Evolutionary conservation across 2,329 filamentous ascomycete species (phyloP).

Genomic region (Penicillium olsonii): DNA sequence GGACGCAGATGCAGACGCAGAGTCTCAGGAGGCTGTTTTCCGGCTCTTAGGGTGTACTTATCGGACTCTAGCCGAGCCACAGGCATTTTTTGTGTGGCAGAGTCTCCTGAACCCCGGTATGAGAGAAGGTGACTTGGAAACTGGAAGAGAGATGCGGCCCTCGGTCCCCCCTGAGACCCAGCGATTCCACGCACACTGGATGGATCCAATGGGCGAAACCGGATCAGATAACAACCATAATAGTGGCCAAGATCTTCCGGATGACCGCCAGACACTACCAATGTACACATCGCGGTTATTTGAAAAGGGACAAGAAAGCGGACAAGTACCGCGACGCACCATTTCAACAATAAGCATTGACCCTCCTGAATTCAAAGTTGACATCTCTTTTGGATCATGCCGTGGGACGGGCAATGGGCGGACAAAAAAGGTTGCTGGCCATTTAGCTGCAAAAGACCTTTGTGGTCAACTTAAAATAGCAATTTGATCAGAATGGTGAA

Average conservation of each 20-base stretch:
- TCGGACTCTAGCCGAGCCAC: not conserved
- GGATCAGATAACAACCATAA: not conserved
- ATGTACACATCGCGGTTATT: not conserved
- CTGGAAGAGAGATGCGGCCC: not conserved
- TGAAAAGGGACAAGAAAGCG: constrained; percentile 1
- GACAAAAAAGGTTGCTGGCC: constrained; percentile 1
- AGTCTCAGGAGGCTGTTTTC: not conserved
- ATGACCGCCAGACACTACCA: too few relatives aligned
- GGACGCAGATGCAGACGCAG: not conserved
- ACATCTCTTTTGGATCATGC: not conserved
- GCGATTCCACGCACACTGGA: not conserved
- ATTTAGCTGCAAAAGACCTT: not conserved
- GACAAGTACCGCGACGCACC: not conserved
- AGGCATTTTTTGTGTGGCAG: not conserved
- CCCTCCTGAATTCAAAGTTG: not conserved
- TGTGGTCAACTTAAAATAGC: not conserved
- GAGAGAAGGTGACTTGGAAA: not conserved
- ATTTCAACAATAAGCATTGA: not conserved
- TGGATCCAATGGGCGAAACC: not conserved
- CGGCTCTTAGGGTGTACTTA: not conserved
- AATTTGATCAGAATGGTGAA: not conserved
- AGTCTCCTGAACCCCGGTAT: not conserved
- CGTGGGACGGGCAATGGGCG: not conserved
- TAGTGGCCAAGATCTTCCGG: not conserved
- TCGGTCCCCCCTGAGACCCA: not conserved